Evolutionary conservation across 2,329 filamentous ascomycete species (phyloP), one percentile per base, ranked within the genome.

Genomic region (Hypoxylon sp.): DNA sequence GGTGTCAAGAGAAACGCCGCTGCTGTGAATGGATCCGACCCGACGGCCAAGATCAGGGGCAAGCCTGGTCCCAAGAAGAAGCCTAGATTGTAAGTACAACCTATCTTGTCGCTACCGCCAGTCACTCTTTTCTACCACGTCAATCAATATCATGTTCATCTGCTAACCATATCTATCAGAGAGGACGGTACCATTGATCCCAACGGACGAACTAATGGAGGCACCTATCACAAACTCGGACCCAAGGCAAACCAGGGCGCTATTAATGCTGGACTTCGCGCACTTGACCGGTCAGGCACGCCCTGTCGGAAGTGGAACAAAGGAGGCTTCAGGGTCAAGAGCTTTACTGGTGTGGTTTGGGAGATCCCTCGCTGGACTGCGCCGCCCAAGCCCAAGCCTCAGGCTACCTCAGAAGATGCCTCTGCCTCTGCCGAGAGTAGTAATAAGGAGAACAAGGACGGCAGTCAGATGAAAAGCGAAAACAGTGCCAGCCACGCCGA

Each of bases 11-110:
- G 90, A 70, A 86, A 88, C 21, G 91, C 91, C 73, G 84, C 87
- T 39, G 87, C 84, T 59, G 84, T 83, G 63, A 91, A 91, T 80
- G 84, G 88, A 76, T 80, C 80, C 66, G 74, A 83, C 80, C 79
- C 81, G 78, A 74, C 79, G 81, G 74, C 90, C n/a, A 94, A 92
- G 79, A 84, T 90, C 58, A 85, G 92, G 77, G 91, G 91, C 76
- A 96, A 97, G 82, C 95, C 96, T 5, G 95, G 95, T 5, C 95
- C 95, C 0, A 98, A 97, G 87, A 97, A 97, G 88, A 97, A 96
- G 83, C 90, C 92, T 70, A 90, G 91, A 85, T 81, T 97, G 95
- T 97, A 91, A 82, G 94, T 91, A 58, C 25, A 51, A 25, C 11
- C 2, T 16, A 58, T 27, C 58, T 61, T n/a, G 32, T 29, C 21